Evolutionary conservation across 352 stramenopile species (phyloP), one percentile per base, ranked within the genome.

Genomic region (Pythium folliculosum): DNA sequence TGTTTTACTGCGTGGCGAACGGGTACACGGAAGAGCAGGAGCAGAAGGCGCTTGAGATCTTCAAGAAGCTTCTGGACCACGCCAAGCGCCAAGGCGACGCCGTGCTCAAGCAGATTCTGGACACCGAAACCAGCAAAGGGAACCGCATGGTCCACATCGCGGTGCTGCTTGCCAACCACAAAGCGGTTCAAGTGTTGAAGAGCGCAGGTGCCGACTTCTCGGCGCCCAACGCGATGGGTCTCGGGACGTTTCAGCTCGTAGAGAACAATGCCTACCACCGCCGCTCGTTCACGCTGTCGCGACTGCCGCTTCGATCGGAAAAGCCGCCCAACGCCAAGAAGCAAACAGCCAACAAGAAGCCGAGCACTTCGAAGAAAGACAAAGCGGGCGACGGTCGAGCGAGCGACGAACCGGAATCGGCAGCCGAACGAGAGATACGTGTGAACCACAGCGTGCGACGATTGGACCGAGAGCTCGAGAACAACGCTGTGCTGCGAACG

Each of bases 211-310:
- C 77, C 0, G 69, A 77, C 5, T 49, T 82, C 30, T 30, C 48
- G 10, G 63, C 40, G 6, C 51, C 66, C 14, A 86, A 86, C 56
- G 69, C 69, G 1, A 45, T 55, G 2, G 78, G 80, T 9, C 66
- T 84, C 38, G 76, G 77, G 32, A 54, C 61, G 17, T 48, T 91
- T 30, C 67, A 73, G n/a, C 60, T 81, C 22, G 47, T 91, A 17
- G 81, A 89, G 55, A 64, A 76, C 40, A 91, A 91, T 51, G 69
- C 80, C 21, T 89, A 89, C 62, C 68, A 84, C 14, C 78, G 68
- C 9, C 76, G 81, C 21, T 82, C 74, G 25, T 72, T 85, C 47
- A 67, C 71, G 22, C 73, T 77, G 32, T 82, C 73, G 19, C 69
- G 78, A 14, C 69, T 79, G 7, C 73, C 75, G 1, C 54, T 69